Percentiles rank a stretch among this genome's conserved stretches.
Evolutionary conservation across 2,329 filamentous ascomycete species (phyloP).

Genomic region (Scedosporium minutisporum): DNA sequence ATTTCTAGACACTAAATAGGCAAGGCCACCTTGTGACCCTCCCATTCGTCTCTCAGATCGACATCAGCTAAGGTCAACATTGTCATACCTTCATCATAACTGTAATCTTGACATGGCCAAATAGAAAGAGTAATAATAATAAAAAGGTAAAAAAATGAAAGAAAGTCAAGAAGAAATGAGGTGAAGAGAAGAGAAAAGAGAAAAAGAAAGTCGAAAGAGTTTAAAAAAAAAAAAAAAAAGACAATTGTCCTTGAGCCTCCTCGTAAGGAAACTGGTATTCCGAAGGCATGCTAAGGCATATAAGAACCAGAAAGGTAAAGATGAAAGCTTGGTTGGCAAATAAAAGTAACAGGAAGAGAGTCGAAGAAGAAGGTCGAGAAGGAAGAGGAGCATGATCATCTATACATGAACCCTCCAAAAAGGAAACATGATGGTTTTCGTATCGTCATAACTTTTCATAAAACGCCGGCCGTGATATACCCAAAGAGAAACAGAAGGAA

Average conservation of each 20-base stretch:
- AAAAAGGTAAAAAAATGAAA: not conserved
- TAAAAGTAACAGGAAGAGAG: conserved; percentile 8
- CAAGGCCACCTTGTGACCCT: not conserved
- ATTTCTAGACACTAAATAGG: not conserved
- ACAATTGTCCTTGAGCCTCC: not conserved
- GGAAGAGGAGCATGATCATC: not conserved
- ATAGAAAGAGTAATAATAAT: not conserved
- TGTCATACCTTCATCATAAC: conserved; percentile 4
- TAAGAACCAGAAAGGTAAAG: not conserved
- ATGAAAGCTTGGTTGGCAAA: conserved; percentile 6
- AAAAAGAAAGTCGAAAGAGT: conserved; percentile 10
- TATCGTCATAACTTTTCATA: conserved; percentile 4
- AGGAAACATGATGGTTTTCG: conserved; percentile 3
- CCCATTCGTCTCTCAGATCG: not conserved
- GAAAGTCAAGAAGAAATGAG: not conserved
- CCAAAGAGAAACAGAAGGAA: not conserved
- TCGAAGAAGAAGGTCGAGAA: conserved; percentile 5
- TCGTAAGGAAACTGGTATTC: conserved; percentile 5
- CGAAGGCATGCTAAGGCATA: conserved; percentile 7
- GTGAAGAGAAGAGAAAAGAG: not conserved
- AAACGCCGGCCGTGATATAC: conserved; percentile 1
- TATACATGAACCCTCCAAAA: conserved; percentile 2
- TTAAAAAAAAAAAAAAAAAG: conserved; percentile 7
- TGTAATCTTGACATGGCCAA: not conserved
- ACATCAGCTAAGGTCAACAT: not conserved